Percentiles rank a stretch among this genome's conserved stretches.
Evolutionary conservation across 1,139 yeast genomes (phyloP).

Genomic region (Candida neerlandica): DNA sequence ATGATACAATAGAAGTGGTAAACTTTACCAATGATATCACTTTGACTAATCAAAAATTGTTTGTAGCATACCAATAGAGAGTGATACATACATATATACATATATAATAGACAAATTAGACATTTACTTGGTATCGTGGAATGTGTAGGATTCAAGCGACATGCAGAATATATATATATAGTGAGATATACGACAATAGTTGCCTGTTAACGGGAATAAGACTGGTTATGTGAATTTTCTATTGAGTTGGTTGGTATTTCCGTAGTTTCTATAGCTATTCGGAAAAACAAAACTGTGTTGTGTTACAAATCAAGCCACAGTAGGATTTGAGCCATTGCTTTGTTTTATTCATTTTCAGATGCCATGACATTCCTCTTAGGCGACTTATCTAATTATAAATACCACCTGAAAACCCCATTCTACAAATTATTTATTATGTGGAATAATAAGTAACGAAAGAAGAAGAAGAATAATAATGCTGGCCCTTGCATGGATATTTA

Average conservation of each 20-base stretch:
- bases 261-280: no score
- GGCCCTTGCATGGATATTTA: conserved; percentile 3
- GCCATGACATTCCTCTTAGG: neutral
- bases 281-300: no score
- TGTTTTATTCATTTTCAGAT: neutral
- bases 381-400: neutral
- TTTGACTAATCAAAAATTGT: conserved; percentile 21
- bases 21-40: conserved; percentile 17
- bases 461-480: neutral
- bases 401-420: neutral
- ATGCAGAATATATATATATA: no score
- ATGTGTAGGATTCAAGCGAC: no score
- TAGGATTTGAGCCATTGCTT: no score
- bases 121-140: no score
- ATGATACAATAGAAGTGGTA: conserved; percentile 15
- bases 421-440: neutral
- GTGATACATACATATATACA: no score
- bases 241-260: no score
- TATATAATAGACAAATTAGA: no score
- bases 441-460: no score
- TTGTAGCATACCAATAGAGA: conserved; percentile 16
- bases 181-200: neutral
- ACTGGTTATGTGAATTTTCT: neutral
- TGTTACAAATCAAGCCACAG: neutral
- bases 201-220: neutral